These are phyloP conservation scores for Aspergillus calidoustus DNA, from an alignment of 2,329 filamentous ascomycete genomes.

Conservation along the genomic window DNA sequence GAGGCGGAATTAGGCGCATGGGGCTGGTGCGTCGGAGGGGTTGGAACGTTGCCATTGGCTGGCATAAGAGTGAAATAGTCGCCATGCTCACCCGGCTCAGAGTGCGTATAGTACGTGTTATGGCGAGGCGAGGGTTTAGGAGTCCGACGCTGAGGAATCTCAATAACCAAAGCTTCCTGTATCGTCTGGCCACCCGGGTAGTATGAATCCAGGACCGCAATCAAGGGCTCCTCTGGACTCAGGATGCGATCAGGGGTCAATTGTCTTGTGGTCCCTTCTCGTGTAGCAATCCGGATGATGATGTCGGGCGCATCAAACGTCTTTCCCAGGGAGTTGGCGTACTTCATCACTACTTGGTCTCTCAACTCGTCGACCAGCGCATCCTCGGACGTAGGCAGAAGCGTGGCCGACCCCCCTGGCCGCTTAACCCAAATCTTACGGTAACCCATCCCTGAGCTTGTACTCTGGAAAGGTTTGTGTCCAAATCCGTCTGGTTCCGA, in stretches of 20 bases:
- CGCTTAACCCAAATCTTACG: slow-evolving; percentile 95
- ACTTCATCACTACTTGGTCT: slow-evolving; percentile 90
- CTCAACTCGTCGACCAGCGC: slow-evolving; percentile 94
- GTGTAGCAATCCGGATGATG: slow-evolving; percentile 74
- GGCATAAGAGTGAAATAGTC: slow-evolving; percentile 84
- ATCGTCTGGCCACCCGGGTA: slow-evolving; percentile 86
- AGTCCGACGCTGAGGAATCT: slow-evolving; percentile 76
- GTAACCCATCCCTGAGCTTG: slow-evolving; percentile 41
- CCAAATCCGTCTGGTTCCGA: slow-evolving; percentile 29
- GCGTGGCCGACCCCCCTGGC: slow-evolving; percentile 80
- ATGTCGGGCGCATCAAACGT: slow-evolving; percentile 92
- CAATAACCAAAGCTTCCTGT: slow-evolving; percentile 88
- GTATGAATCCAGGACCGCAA: slow-evolving; percentile 75
- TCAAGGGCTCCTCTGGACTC: slow-evolving; percentile 84
- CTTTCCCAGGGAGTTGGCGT: slow-evolving; percentile 86
- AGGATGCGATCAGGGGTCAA: slow-evolving; percentile 68
- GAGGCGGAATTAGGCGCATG: slow-evolving; percentile 53
- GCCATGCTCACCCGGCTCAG: slow-evolving; percentile 70
- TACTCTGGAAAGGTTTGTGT: slow-evolving; percentile 24
- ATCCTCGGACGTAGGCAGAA: slow-evolving; percentile 82
- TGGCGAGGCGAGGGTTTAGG: slow-evolving; percentile 77
- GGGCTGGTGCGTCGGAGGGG: slow-evolving; percentile 48
- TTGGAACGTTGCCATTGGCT: slow-evolving; percentile 42
- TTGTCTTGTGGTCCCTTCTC: slow-evolving; percentile 57
- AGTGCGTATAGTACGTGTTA: slow-evolving; percentile 51